Base-by-base conservation (phyloP, 768 basidiomycete genomes). In the Kondoa subrosea region DNA sequence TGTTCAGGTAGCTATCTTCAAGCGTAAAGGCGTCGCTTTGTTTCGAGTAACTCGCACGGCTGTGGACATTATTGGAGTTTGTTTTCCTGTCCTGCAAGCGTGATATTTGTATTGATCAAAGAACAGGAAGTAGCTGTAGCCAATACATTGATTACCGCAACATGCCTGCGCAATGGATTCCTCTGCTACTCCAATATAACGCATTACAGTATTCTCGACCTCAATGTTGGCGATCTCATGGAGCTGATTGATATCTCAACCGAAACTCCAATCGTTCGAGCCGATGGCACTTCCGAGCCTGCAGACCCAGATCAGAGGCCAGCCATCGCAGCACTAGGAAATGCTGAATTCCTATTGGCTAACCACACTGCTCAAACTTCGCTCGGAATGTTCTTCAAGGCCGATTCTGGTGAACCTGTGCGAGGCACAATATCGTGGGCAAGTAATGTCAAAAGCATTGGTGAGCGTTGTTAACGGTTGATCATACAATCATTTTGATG, bases 401-500 rank as follows among this genome's bases (percentile, higher is more conserved):
- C 83, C 16, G 83, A 84, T 0, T 82, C 83, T 1, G 91, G 89
- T 0, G 91, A 93, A 76, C 90, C 92, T 3, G 85, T 89, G 8
- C 82, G 91, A 59, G 90, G 91, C 1, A 92, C 91, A 1, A 78
- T 95, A 57, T 83, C 89, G 74, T 93, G 89, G 89, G 81, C 84
- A 1, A 82, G 79, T 62, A 85, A 92, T 79, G 89, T 91, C 0
- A 78, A 84, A 26, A 82, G 85, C 26, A 78, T 90, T 40, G 85
- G 89, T 91, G 15, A 3, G 56, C 68, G 64, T 70, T n/a, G 50
- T 66, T 50, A 16, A n/a, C 26, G 2, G 62, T 25, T 16, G 57
- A 25, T 31, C 57, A 32, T 60, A 40, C 26, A 60, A 8, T 16
- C 17, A n/a, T 29, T 1, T 31, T 14, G 27, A 1, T 2, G 27